Evolutionary conservation across 2,329 filamentous ascomycete species (phyloP), one percentile per base, ranked within the genome.

Genomic region (Phaeosphaeria sp.): DNA sequence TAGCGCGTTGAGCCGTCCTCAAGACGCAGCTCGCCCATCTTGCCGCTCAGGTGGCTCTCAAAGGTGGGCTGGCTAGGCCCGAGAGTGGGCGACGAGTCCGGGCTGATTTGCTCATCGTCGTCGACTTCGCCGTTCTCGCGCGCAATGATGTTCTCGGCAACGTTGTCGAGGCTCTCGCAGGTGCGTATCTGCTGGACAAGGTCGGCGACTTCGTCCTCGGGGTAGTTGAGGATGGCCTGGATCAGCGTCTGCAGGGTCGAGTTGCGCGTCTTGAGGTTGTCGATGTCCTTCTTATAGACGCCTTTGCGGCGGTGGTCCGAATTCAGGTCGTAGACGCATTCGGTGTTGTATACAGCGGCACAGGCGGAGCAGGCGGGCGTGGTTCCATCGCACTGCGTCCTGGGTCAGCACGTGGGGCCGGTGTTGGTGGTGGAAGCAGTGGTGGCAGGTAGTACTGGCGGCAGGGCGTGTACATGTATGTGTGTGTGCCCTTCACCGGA

Each of bases 281-380:
- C 93, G 22, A 90, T 87, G 77, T 97, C 95, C 78, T 97, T 93
- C 72, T 94, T 93, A 77, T 98, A 98, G 49, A 98, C 95, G 59
- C 95, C 95, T 77, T 98, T 98, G 50, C 95, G 89, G 50, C 95
- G 90, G 76, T 97, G 93, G 76, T 99, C 95, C 57, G 93, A 97
- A 73, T 93, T 96, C 3, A 93, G 94, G 73, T 98, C 94, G 82
- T 98, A 98, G 64, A 97, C 84, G 76, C 95, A 97, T 79, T 91
- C 88, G 49, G 91, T 95, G 60, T 88, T 87, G 74, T 99, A 98
- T 54, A 98, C 94, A 67, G 93, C 96, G 61, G 91, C 88, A 78
- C 95, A 99, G n/a, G 95, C 94, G 7, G 94, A 94, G 75, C 95
- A 98, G 68, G 91, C 93, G 6, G 94, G 94, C 5, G 91, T 83